Conservation (phyloP, 2,329 filamentous ascomycete species). For the Paracoccidioides lutzii region DNA sequence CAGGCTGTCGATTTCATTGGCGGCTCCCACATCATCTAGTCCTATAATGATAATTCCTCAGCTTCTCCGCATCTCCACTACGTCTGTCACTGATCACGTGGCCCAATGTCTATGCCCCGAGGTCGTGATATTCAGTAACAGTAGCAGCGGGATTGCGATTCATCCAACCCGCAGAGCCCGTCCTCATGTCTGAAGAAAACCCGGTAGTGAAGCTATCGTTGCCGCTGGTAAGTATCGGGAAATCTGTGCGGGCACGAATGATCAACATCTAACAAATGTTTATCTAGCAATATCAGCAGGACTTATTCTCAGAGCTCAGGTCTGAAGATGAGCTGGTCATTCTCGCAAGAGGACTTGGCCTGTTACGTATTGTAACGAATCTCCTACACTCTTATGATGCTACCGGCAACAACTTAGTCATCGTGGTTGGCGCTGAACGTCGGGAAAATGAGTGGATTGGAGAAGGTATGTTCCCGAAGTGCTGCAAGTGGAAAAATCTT, state of each 20-base stretch:
- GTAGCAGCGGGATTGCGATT: not conserved
- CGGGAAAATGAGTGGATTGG: constrained; percentile 95
- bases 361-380: constrained; percentile 88
- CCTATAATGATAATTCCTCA: not conserved
- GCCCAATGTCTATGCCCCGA: not conserved
- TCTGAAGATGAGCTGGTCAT: constrained; percentile 88
- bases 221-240: constrained; percentile 37
- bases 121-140: not conserved
- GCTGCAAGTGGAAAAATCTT: not conserved
- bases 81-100: constrained; percentile 2
- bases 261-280: constrained; percentile 6
- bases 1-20: too few relatives aligned
- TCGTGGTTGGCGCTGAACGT: constrained; percentile 80
- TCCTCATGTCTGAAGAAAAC: constrained; percentile 9
- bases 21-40: not conserved
- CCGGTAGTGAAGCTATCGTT: constrained; percentile 47
- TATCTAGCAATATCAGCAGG: constrained; percentile 70
- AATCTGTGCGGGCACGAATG: not conserved
- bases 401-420: constrained; percentile 80
- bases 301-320: constrained; percentile 81
- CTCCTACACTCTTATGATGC: constrained; percentile 94
- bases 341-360: constrained; percentile 78
- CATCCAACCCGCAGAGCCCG: not conserved
- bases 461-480: constrained; percentile 41
- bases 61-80: not conserved